phyloP scores from a whole-genome alignment of 1,139 yeast genomes.

The Wickerhamomyces sp. region DNA sequence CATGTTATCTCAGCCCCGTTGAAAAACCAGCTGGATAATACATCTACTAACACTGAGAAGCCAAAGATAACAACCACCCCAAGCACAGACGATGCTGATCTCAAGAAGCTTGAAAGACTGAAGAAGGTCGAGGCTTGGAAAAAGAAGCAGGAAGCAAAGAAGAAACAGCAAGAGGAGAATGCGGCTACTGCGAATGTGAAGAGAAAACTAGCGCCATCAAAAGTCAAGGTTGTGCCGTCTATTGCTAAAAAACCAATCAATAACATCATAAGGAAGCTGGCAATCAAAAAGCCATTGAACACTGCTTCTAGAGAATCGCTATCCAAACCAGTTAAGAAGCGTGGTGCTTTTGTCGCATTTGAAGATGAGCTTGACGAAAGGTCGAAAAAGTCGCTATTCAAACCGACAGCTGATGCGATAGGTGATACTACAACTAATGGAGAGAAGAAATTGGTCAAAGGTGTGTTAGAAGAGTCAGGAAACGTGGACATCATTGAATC shows the following conservation, averaged over 20 bases:
- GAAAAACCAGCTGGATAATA: conserved; percentile 2
- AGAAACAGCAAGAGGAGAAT: conserved; percentile 22
- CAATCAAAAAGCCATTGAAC: too few relatives aligned
- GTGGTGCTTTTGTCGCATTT: conserved; percentile 23
- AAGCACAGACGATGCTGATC: conserved; percentile 6
- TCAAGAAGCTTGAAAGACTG: conserved; percentile 22
- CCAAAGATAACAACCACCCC: background rate
- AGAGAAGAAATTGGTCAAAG: conserved; percentile 3
- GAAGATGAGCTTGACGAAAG: conserved; percentile 24
- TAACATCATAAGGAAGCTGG: background rate
- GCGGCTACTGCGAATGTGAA: too few relatives aligned
- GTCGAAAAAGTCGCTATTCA: conserved; percentile 18
- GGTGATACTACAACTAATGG: too few relatives aligned
- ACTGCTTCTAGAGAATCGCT: conserved; percentile 6
- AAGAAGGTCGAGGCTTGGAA: conserved; percentile 38
- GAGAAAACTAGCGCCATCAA: conserved; percentile 2
- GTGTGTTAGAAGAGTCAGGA: background rate
- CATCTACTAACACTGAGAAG: conserved; percentile 2
- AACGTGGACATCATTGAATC: background rate
- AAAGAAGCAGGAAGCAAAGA: conserved; percentile 31
- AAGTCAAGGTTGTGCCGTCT: background rate
- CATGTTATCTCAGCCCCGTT: conserved; percentile 8
- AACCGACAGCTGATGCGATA: conserved; percentile 10
- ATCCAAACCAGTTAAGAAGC: conserved; percentile 7
- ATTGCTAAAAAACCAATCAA: background rate